These are phyloP conservation scores for Polytrichum commune DNA, from an alignment of 225 moss, liverwort and hornwort genomes.

Conservation along the genomic window DNA sequence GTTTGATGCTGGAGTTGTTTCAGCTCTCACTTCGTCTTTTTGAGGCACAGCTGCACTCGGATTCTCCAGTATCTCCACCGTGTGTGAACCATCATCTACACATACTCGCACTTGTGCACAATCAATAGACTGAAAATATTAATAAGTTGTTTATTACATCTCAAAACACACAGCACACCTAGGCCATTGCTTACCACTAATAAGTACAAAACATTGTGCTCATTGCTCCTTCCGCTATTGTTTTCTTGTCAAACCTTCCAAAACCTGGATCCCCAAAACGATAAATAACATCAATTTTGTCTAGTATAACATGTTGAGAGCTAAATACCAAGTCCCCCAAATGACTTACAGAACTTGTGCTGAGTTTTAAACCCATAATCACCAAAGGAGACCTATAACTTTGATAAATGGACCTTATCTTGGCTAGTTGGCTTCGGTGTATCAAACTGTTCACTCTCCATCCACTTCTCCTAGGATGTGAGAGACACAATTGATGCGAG, in stretches of 20 bases:
- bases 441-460: too few species aligned
- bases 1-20: background rate
- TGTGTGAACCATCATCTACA: constrained; percentile 10
- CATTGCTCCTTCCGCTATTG: constrained; percentile 20
- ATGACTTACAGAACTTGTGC: too few species aligned
- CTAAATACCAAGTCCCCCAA: background rate
- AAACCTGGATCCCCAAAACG: constrained; percentile 29
- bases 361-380: too few species aligned
- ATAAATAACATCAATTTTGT: background rate
- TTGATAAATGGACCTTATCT: background rate
- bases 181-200: constrained; percentile 3
- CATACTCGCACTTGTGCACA: too few species aligned
- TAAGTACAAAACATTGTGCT: constrained; percentile 1
- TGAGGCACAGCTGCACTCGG: background rate
- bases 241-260: constrained; percentile 44
- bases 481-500: too few species aligned
- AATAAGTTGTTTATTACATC: constrained; percentile 9
- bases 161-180: constrained; percentile 11
- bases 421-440: background rate
- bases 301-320: background rate
- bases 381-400: too few species aligned
- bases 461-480: too few species aligned
- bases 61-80: constrained; percentile 10
- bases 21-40: background rate
- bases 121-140: background rate